A percentile compares a stretch with the other conserved stretches of the same genome.
Conservation (phyloP, 371 early-diverging fungal species). For the Zopfochytrium polystomum region DNA sequence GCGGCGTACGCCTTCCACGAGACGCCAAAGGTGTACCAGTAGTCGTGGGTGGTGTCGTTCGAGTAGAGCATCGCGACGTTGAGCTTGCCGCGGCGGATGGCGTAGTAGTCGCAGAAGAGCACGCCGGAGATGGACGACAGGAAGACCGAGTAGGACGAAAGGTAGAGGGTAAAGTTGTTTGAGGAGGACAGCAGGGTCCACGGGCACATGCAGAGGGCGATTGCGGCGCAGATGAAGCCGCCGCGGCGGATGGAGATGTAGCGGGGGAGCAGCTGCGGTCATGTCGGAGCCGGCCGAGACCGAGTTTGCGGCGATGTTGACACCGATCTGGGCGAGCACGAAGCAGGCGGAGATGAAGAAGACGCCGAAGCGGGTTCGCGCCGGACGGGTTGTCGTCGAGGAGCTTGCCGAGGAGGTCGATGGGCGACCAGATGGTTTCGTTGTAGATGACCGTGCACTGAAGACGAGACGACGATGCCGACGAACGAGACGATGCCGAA, state of each 20-base stretch:
- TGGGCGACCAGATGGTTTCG: constrained; percentile 28
- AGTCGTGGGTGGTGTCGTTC: constrained; percentile 8
- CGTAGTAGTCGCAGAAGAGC: constrained; percentile 29
- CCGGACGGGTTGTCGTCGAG: constrained; percentile 12
- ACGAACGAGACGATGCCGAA: constrained; percentile 26
- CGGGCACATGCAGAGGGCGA: constrained; percentile 25
- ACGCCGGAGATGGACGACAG: constrained; percentile 31
- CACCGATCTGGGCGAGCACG: constrained; percentile 22
- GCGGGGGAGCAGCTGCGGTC: constrained; percentile 25
- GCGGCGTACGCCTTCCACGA: constrained; percentile 16
- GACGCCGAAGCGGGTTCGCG: constrained; percentile 21
- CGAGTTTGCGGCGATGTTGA: constrained; percentile 32
- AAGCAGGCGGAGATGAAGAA: constrained; percentile 27
- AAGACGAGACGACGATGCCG: constrained; percentile 29
- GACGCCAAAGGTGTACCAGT: neutral
- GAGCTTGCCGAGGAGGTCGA: constrained; percentile 18
- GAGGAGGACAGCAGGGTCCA: constrained; percentile 24
- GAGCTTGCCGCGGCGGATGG: constrained; percentile 15
- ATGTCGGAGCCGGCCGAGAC: constrained; percentile 30
- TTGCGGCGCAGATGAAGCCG: constrained; percentile 27
- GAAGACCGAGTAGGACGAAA: constrained; percentile 30
- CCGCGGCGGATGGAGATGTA: constrained; percentile 33
- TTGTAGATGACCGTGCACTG: constrained; percentile 23
- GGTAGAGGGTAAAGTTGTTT: constrained; percentile 26
- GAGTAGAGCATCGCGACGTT: constrained; percentile 12